phyloP scores from a whole-genome alignment of 495 filamentous ascomycete species.

The Annulohypoxylon stygium region DNA sequence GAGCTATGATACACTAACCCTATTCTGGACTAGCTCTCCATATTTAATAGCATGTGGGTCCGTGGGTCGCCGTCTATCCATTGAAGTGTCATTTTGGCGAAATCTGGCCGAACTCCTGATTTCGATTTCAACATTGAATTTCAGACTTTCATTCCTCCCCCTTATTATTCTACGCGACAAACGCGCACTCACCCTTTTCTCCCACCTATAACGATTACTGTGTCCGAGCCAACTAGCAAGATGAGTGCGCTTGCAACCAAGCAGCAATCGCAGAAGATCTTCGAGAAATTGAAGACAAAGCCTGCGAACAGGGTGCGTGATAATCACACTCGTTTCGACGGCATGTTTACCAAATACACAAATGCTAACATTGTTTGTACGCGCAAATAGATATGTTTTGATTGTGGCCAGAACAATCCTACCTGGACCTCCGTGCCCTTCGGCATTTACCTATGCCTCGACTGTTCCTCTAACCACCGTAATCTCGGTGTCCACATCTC shows the following conservation, averaged over 20 bases:
- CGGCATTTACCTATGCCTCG: conserved; percentile 97
- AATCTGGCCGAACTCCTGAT: conserved; percentile 57
- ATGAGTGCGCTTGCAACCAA: conserved; percentile 91
- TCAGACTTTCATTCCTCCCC: conserved; percentile 72
- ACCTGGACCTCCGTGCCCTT: conserved; percentile 98
- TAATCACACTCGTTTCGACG: conserved; percentile 14
- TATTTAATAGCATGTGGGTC: conserved; percentile 16
- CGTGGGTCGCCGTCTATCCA: conserved; percentile 23
- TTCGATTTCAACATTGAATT: conserved; percentile 66
- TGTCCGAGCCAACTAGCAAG: conserved; percentile 53
- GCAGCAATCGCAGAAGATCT: conserved; percentile 94
- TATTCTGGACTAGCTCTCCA: conserved; percentile 28
- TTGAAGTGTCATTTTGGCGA: conserved; percentile 49
- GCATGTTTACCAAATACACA: conserved; percentile 19
- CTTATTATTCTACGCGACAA: conserved; percentile 63
- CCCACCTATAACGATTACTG: background rate
- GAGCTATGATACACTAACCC: too few relatives aligned
- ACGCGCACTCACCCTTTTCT: background rate
- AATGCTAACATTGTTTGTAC: conserved; percentile 45
- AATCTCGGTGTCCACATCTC: conserved; percentile 95
- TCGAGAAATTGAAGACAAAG: conserved; percentile 96
- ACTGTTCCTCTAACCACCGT: conserved; percentile 93
- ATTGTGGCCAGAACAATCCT: conserved; percentile 95
- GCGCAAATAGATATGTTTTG: conserved; percentile 84
- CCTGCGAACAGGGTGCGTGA: conserved; percentile 88